A percentile compares a stretch with the other conserved stretches of the same genome.
Evolutionary conservation across 495 filamentous ascomycete species (phyloP).

Genomic region (Sporormia fimetaria): DNA sequence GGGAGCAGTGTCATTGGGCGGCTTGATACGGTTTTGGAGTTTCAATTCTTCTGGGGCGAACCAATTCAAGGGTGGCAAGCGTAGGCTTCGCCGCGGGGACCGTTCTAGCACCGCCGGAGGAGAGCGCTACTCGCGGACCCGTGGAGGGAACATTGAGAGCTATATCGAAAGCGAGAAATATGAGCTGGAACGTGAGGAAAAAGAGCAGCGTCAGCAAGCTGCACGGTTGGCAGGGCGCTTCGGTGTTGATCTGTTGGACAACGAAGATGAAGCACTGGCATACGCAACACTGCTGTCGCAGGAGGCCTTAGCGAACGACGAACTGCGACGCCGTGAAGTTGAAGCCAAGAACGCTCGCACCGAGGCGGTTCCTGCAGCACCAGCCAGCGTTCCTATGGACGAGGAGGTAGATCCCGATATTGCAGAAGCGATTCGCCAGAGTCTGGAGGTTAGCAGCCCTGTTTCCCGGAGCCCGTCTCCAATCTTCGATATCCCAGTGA

Average conservation of each 20-base stretch:
- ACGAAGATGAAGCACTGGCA: slow-evolving; percentile 73
- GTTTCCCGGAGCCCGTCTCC: slow-evolving; percentile 1
- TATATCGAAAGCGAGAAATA: slow-evolving; percentile 73
- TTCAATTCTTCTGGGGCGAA: slow-evolving; percentile 64
- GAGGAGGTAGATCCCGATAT: slow-evolving; percentile 64
- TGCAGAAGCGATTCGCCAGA: slow-evolving; percentile 69
- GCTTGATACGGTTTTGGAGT: slow-evolving; percentile 82
- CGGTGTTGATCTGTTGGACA: slow-evolving; percentile 63
- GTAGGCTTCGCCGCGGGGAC: slow-evolving; percentile 47
- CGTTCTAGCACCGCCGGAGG: slow-evolving; percentile 46
- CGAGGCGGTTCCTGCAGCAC: slow-evolving; percentile 18
- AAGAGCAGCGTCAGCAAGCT: slow-evolving; percentile 48
- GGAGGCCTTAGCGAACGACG: slow-evolving; percentile 55
- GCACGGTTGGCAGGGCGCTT: slow-evolving; percentile 63
- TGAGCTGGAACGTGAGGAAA: slow-evolving; percentile 67
- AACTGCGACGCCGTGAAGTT: slow-evolving; percentile 46
- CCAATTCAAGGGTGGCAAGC: slow-evolving; percentile 53
- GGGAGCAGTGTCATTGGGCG: slow-evolving; percentile 82
- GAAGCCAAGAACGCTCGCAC: slow-evolving; percentile 30
- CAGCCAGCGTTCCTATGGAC: slow-evolving; percentile 31
- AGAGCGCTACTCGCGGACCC: slow-evolving; percentile 47
- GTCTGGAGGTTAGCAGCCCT: slow-evolving; percentile 45
- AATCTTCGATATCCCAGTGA: slow-evolving; percentile 31
- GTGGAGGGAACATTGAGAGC: slow-evolving; percentile 53
- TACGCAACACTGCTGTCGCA: slow-evolving; percentile 84